Percentiles rank a stretch among this genome's conserved stretches.
phyloP scores from a whole-genome alignment of 345 rosid genomes.

The Hibiscus trionum region DNA sequence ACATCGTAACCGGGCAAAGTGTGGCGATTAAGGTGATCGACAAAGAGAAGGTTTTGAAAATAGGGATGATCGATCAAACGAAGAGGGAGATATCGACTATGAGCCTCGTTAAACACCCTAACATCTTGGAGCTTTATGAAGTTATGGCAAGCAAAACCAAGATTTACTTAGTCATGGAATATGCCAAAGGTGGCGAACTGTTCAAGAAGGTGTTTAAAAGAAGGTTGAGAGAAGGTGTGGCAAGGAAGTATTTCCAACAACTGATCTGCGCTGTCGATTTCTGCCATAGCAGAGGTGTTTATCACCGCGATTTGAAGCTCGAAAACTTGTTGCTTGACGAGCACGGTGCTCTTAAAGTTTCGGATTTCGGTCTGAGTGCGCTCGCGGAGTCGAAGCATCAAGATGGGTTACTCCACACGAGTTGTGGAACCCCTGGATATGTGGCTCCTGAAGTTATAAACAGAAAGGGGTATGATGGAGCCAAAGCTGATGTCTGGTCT shows the following conservation, averaged over 20 bases:
- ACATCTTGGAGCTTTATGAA: slow-evolving; percentile 22
- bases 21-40: slow-evolving; percentile 25
- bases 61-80: slow-evolving; percentile 19
- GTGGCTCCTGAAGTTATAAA: slow-evolving; percentile 11
- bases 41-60: slow-evolving; percentile 22
- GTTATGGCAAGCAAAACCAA: slow-evolving; percentile 25
- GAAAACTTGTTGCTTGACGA: slow-evolving; percentile 26
- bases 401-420: slow-evolving; percentile 24
- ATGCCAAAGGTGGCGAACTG: slow-evolving; percentile 26
- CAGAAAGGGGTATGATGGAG: slow-evolving; percentile 10
- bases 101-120: slow-evolving; percentile 24
- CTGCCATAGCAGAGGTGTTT: slow-evolving; percentile 26
- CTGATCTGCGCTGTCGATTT: slow-evolving; percentile 20
- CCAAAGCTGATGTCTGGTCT: slow-evolving; percentile 16
- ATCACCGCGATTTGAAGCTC: slow-evolving; percentile 23
- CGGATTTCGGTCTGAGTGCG: slow-evolving; percentile 27
- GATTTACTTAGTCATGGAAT: slow-evolving; percentile 24
- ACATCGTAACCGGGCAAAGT: neutral
- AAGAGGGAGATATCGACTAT: slow-evolving; percentile 25
- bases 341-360: slow-evolving; percentile 12
- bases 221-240: slow-evolving; percentile 18
- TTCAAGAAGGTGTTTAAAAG: slow-evolving; percentile 21
- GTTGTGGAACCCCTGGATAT: slow-evolving; percentile 23
- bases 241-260: slow-evolving; percentile 22
- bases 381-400: slow-evolving; percentile 17